Base-by-base conservation (phyloP, 768 basidiomycete species). In the Psilocybe subaeruginosa region DNA sequence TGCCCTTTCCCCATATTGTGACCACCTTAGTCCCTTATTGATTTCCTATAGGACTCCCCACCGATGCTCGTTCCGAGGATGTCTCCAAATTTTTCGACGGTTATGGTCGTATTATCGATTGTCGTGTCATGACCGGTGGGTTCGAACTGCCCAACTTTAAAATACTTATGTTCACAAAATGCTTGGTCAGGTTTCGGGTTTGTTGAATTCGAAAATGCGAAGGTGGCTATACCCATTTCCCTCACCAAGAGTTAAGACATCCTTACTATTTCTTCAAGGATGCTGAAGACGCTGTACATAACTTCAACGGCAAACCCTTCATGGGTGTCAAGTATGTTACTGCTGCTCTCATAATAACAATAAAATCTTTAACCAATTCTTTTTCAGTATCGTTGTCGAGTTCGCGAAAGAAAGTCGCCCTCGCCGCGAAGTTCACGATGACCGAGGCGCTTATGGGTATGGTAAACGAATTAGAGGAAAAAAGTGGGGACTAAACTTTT, bases 321-420 rank as follows among this genome's bases (percentile, higher is more conserved):
- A 87, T 95, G 87, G 96, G 96, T 50, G 81, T 87, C 65, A 90
- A 86, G 95, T 95, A 73, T 60, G 80, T 35, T 39, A 27, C 14
- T 14, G 51, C 39, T 58, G 39, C 30, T 23, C 23, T 23, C 23
- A 23, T 23, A 41, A 3, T 61, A 39, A 7, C 23, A 23, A 23
- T 17, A 4, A 45, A 11, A 12, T 17, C 17, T 17, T 41, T 52
- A 23, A 23, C 45, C 64, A 14, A 65, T 12, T 11, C 12, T 59
- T 19, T 62, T 43, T 4, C 57, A 97, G 96, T 71, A 92, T 99
- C 64, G 91, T 97, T 12, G 95, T 99, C 48, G 94, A 99, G 73
- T 95, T 95, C 70, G 95, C 97, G 7, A 96, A 97, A 74, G 96
- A 98, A 69, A 89, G 88, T 62, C 88, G 93, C 19, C 90, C 91